Evolutionary conservation across 2,329 filamentous ascomycete genomes (phyloP).

Genomic region (Aplosporella prunicola): DNA sequence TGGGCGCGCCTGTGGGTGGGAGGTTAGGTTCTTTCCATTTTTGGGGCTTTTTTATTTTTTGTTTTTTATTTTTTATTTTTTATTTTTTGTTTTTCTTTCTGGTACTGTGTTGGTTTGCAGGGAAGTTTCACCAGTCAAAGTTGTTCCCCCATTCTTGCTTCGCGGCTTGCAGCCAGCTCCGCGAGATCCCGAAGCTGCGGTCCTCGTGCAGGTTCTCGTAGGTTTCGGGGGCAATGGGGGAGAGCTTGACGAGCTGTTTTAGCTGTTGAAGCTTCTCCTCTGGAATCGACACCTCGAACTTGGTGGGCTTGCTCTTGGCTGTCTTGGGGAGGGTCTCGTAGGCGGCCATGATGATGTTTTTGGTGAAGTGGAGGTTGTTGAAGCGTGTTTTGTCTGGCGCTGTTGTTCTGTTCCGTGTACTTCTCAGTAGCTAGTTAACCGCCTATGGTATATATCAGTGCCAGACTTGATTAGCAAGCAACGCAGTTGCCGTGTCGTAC

Average conservation of each 20-base stretch:
- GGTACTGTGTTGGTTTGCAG: constrained; percentile 8
- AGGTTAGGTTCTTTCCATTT: not conserved
- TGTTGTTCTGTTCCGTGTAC: no score
- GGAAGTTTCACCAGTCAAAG: constrained; percentile 31
- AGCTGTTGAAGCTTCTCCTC: constrained; percentile 26
- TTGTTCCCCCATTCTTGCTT: constrained; percentile 30
- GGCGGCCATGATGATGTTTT: constrained; percentile 5
- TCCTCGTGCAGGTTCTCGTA: constrained; percentile 22
- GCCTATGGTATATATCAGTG: no score
- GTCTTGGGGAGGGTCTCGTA: constrained; percentile 8
- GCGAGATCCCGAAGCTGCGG: constrained; percentile 21
- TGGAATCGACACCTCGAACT: constrained; percentile 24
- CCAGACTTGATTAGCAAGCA: no score
- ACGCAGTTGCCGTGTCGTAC: no score
- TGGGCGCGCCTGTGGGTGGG: constrained; percentile 3
- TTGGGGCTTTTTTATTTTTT: no score
- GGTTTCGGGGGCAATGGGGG: constrained; percentile 23
- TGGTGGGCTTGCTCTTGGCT: constrained; percentile 8
- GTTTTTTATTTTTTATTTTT: no score
- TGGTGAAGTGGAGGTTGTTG: not conserved
- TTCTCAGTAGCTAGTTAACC: no score
- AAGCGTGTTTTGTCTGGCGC: not conserved
- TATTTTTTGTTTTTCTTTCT: not conserved
- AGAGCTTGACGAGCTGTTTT: constrained; percentile 27
- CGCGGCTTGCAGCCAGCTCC: constrained; percentile 25